These are phyloP conservation scores for Amanita thiersii DNA, from an alignment of 768 basidiomycete species.

Conservation along the genomic window DNA sequence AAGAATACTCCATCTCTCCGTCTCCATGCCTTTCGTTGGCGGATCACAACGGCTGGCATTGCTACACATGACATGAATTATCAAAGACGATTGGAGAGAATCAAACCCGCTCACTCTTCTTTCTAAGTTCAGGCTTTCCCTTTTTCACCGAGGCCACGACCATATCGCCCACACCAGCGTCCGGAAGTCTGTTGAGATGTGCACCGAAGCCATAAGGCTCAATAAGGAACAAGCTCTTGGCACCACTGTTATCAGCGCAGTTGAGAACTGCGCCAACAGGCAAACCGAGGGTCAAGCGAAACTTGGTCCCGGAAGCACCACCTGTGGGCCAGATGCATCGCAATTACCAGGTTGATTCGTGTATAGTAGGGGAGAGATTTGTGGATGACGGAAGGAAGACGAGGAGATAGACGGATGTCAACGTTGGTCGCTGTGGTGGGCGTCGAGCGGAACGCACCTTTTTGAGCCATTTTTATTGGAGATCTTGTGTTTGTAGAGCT, in stretches of 20 bases:
- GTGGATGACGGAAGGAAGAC: background rate
- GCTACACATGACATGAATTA: slow-evolving; percentile 40
- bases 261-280: slow-evolving; percentile 93
- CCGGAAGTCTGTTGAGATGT: slow-evolving; percentile 94
- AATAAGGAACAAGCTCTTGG: slow-evolving; percentile 92
- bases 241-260: slow-evolving; percentile 99
- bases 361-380: slow-evolving; percentile 2
- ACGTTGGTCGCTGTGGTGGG: slow-evolving; percentile 3
- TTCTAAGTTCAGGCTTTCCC: slow-evolving; percentile 98
- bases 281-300: slow-evolving; percentile 90
- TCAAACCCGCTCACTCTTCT: slow-evolving; percentile 75
- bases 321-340: too few species aligned
- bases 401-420: background rate
- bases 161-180: slow-evolving; percentile 94
- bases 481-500: background rate
- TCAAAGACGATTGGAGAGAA: background rate
- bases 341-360: too few species aligned
- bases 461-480: slow-evolving; percentile 6
- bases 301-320: slow-evolving; percentile 89
- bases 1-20: slow-evolving; percentile 98
- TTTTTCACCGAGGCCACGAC: slow-evolving; percentile 97
- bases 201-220: slow-evolving; percentile 95
- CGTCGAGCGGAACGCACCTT: slow-evolving; percentile 6
- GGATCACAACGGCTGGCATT: slow-evolving; percentile 94
- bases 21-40: slow-evolving; percentile 98